These are phyloP conservation scores for Kuraishia borneana DNA, from an alignment of 805 yeast species.

Conservation along the genomic window DNA sequence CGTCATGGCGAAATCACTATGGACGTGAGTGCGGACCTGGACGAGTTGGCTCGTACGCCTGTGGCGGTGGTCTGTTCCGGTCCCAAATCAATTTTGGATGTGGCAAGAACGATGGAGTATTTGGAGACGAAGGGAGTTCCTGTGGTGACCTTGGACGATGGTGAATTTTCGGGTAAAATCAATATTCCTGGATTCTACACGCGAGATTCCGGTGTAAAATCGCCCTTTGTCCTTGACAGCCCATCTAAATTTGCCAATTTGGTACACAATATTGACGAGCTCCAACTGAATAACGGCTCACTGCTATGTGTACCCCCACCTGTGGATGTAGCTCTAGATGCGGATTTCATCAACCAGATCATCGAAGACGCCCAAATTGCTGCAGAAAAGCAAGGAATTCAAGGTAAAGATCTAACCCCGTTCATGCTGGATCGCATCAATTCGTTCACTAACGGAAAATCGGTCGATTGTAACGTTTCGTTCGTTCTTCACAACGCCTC, in stretches of 20 bases:
- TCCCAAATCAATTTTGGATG: conserved; percentile 78
- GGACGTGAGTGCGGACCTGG: conserved; percentile 83
- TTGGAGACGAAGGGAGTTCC: conserved; percentile 87
- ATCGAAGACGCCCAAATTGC: conserved; percentile 47
- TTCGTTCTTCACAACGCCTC: conserved; percentile 72
- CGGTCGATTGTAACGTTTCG: conserved; percentile 59
- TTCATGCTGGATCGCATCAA: conserved; percentile 59
- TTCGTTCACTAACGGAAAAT: conserved; percentile 53
- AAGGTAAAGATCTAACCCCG: conserved; percentile 75
- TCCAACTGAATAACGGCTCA: conserved; percentile 55
- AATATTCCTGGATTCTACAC: conserved; percentile 76
- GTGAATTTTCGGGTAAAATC: conserved; percentile 26
- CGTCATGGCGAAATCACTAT: conserved; percentile 62
- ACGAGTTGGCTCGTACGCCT: conserved; percentile 73
- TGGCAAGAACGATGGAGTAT: conserved; percentile 72
- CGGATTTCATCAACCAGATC: conserved; percentile 36
- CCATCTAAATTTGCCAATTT: conserved; percentile 52
- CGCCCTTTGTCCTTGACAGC: conserved; percentile 54
- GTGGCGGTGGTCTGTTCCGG: conserved; percentile 91
- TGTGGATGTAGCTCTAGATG: conserved; percentile 41
- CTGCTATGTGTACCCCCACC: conserved; percentile 84
- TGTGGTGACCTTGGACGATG: conserved; percentile 46
- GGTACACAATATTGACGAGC: conserved; percentile 33
- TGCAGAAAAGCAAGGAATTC: conserved; percentile 40
- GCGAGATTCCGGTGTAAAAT: conserved; percentile 58